Percentiles rank a stretch among this genome's conserved stretches.
Conservation (phyloP, 768 basidiomycete species). For the Boletus barrowsii region DNA sequence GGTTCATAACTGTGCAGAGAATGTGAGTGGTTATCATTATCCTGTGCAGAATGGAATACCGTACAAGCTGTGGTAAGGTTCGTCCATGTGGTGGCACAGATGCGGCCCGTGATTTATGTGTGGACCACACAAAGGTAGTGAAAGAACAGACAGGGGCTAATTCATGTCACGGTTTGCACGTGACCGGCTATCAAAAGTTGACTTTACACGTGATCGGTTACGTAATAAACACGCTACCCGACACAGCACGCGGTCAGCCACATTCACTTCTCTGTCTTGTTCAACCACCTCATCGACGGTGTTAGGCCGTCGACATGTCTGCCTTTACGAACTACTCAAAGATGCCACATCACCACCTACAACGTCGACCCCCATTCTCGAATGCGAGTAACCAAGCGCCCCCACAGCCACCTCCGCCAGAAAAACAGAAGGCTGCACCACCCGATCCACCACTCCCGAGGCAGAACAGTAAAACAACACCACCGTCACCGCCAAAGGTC, state of each 20-base stretch:
- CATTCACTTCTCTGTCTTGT: constrained; percentile 3
- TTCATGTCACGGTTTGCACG: constrained; percentile 18
- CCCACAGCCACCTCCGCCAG: constrained; percentile 29
- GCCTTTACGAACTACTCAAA: constrained; percentile 35
- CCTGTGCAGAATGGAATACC: not conserved
- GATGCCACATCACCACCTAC: constrained; percentile 31
- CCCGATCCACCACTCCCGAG: constrained; percentile 68
- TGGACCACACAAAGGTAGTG: not conserved
- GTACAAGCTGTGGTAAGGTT: not conserved
- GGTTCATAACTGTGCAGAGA: not conserved
- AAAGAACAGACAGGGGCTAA: constrained; percentile 4
- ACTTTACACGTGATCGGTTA: constrained; percentile 28
- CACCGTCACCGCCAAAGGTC: constrained; percentile 75
- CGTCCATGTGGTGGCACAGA: too few relatives aligned
- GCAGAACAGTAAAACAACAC: constrained; percentile 79
- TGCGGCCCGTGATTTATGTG: not conserved
- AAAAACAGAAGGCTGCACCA: constrained; percentile 39
- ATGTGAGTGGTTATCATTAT: not conserved
- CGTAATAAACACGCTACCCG: constrained; percentile 29
- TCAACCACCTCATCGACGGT: constrained; percentile 25
- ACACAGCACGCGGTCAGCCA: constrained; percentile 17
- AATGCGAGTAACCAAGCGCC: constrained; percentile 40
- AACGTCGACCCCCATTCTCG: constrained; percentile 41
- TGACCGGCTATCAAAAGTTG: constrained; percentile 22
- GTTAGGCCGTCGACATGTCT: constrained; percentile 48